These are phyloP conservation scores for Pelargonium myrrhifolium DNA, from an alignment of 441 rosid genomes.

Conservation along the genomic window DNA sequence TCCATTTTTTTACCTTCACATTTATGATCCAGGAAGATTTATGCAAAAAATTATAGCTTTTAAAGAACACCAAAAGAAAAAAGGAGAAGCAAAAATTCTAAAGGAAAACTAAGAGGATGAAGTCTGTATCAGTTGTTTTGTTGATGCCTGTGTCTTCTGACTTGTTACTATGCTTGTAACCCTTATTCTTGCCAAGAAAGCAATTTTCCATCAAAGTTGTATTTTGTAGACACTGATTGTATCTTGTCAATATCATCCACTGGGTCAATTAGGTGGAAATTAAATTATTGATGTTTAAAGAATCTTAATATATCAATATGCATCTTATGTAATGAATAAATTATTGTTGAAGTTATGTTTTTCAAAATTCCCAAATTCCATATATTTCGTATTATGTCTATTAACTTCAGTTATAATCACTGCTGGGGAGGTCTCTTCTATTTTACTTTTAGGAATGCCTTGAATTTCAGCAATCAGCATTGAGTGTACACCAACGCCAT, in stretches of 20 bases:
- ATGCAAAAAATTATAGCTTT: background rate
- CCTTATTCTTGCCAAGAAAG: background rate
- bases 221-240: background rate
- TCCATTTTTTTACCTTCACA: background rate
- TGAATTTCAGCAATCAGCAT: background rate
- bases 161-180: background rate
- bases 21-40: background rate
- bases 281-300: background rate
- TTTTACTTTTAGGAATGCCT: background rate
- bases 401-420: background rate
- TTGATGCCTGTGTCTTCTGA: background rate
- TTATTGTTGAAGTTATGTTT: background rate
- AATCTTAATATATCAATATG: background rate
- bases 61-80: background rate
- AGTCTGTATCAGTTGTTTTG: background rate
- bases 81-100: background rate
- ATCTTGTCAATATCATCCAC: background rate
- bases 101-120: background rate
- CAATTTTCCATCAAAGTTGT: background rate
- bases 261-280: background rate
- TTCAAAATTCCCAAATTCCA: background rate
- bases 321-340: background rate
- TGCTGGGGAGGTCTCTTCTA: background rate
- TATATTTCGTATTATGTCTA: background rate
- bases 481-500: background rate